phyloP scores from a whole-genome alignment of 148 eudicot genomes.

The Nepenthes gracilis region DNA sequence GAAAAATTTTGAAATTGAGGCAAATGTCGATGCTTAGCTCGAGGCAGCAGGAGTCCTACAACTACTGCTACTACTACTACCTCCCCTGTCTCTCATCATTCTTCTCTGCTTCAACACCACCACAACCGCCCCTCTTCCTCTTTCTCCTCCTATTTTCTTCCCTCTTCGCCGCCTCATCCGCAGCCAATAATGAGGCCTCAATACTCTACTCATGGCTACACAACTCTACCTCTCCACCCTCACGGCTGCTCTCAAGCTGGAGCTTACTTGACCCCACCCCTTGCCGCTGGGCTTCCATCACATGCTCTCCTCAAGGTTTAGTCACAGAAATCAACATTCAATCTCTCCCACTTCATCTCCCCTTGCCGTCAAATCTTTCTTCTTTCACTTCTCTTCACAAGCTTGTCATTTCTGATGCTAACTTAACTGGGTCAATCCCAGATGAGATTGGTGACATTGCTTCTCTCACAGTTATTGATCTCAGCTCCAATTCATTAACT shows the following conservation, averaged over 20 bases:
- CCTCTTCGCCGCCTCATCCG: conserved; percentile 6
- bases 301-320: conserved; percentile 16
- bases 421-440: conserved; percentile 51
- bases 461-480: conserved; percentile 23
- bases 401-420: conserved; percentile 28
- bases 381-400: conserved; percentile 20
- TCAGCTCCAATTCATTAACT: conserved; percentile 35
- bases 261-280: conserved; percentile 26
- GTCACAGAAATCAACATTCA: conserved; percentile 36
- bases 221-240: conserved; percentile 8
- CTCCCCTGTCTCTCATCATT: not conserved
- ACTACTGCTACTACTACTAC: not conserved
- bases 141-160: conserved; percentile 11
- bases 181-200: conserved; percentile 15
- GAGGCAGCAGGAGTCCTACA: conserved; percentile 19
- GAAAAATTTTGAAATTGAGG: conserved; percentile 41
- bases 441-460: conserved; percentile 22
- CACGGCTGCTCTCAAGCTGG: conserved; percentile 30
- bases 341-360: conserved; percentile 25
- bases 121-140: conserved; percentile 1
- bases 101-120: conserved; percentile 1
- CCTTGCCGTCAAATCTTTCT: conserved; percentile 35
- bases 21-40: conserved; percentile 44
- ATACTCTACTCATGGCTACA: conserved; percentile 36
- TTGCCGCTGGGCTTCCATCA: conserved; percentile 37